Base-by-base conservation (phyloP, 805 yeast species). In the Candida quercuum region DNA sequence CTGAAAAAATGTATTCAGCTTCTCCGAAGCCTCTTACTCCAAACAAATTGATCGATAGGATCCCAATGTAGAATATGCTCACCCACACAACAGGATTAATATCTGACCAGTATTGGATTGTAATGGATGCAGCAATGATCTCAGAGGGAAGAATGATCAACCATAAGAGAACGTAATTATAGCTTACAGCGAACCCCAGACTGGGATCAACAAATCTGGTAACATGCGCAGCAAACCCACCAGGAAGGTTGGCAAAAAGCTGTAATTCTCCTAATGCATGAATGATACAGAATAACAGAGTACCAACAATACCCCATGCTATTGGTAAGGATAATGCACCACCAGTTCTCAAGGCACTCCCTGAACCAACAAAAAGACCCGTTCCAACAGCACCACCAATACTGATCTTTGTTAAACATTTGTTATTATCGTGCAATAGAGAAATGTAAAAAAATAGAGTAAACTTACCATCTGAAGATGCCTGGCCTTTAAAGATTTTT, bases 381-480 rank as follows among this genome's bases (percentile, higher is more conserved):
- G 85, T 78, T 42, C 86, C 86, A 28, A 80, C 73, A 28, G 80
- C 71, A 32, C 83, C 79, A 27, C 85, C 85, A 32, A 81, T 74
- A 25, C 86, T 78, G 43, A 81, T 72, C n/a, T n/a, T n/a, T n/a
- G n/a, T n/a, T n/a, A n/a, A n/a, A n/a, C n/a, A n/a, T n/a, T n/a
- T n/a, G n/a, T n/a, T n/a, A n/a, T n/a, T n/a, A n/a, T n/a, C n/a
- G n/a, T n/a, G n/a, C n/a, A n/a, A n/a, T n/a, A n/a, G n/a, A n/a
- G n/a, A n/a, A n/a, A n/a, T n/a, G n/a, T n/a, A n/a, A n/a, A n/a
- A n/a, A n/a, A n/a, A n/a, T n/a, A n/a, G n/a, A n/a, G n/a, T n/a
- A n/a, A n/a, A n/a, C n/a, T n/a, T n/a, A n/a, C n/a, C 74, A 80
- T 77, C 46, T 78, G 77, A 49, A 80, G 55, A 49, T 78, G 85